phyloP scores from a whole-genome alignment of 352 stramenopile species.

The Globisporangium radiosum region DNA sequence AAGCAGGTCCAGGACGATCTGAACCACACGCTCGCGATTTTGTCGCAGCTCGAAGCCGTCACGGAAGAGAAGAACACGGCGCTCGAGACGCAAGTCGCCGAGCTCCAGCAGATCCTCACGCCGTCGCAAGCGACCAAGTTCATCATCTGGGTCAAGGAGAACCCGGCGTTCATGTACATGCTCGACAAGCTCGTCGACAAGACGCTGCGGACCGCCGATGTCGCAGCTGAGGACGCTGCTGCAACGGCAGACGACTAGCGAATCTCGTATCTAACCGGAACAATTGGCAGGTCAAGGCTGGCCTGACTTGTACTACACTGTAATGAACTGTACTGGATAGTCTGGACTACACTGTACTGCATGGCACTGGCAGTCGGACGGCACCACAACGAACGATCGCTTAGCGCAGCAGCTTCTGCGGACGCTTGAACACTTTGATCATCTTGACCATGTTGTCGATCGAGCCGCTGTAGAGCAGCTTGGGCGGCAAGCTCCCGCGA shows the following conservation, averaged over 20 bases:
- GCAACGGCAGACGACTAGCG: conserved; percentile 3
- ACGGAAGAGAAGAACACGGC: conserved; percentile 76
- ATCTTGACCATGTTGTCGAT: conserved; percentile 62
- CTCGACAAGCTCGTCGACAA: conserved; percentile 75
- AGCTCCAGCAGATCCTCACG: conserved; percentile 70
- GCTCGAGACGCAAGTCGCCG: conserved; percentile 58
- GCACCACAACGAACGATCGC: not conserved
- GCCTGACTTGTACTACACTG: too few relatives aligned
- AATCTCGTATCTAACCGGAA: too few relatives aligned
- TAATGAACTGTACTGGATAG: too few relatives aligned
- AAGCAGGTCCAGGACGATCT: conserved; percentile 59
- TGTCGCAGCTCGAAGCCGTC: conserved; percentile 62
- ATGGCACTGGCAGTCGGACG: too few relatives aligned
- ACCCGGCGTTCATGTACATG: conserved; percentile 85
- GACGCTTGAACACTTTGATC: conserved; percentile 40
- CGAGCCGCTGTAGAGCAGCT: conserved; percentile 48
- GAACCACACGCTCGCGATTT: conserved; percentile 61
- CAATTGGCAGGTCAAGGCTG: too few relatives aligned
- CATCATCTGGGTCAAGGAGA: conserved; percentile 85
- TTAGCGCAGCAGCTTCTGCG: conserved; percentile 13
- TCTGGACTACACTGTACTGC: too few relatives aligned
- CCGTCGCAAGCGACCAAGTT: conserved; percentile 76
- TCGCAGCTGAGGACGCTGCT: too few relatives aligned
- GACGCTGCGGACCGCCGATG: conserved; percentile 20
- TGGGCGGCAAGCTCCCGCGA: conserved; percentile 32